Evolutionary conservation across 345 rosid species (phyloP).

Genomic region (Bretschneidera sinensis): DNA sequence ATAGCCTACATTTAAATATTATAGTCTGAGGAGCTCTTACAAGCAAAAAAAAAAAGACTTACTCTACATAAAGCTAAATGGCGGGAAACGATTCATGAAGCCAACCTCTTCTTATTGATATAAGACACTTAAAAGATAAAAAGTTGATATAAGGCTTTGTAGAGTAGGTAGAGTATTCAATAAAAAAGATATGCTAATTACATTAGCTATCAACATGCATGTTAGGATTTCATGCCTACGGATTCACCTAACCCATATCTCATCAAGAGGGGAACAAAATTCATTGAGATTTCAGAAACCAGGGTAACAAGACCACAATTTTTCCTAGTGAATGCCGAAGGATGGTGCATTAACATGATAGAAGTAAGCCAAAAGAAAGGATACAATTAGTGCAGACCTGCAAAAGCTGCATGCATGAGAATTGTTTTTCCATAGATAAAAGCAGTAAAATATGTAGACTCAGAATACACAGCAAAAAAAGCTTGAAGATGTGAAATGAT

Average conservation of each 20-base stretch:
- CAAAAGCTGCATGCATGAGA: not conserved
- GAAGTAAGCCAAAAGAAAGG: no score
- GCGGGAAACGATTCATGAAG: conserved; percentile 1
- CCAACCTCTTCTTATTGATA: not conserved
- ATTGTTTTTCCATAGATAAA: not conserved
- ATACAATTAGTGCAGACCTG: not conserved
- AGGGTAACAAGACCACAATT: no score
- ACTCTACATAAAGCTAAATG: not conserved
- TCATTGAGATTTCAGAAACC: no score
- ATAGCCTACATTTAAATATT: not conserved
- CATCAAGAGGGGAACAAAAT: not conserved
- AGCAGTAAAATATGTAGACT: no score
- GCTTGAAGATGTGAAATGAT: not conserved
- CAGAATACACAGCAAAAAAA: not conserved
- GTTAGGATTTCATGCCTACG: not conserved
- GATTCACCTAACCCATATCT: not conserved
- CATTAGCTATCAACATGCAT: not conserved
- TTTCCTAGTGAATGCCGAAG: no score
- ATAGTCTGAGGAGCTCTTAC: not conserved
- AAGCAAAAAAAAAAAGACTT: not conserved
- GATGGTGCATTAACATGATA: no score
- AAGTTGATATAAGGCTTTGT: no score
- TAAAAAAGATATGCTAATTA: not conserved
- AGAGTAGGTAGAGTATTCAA: no score
- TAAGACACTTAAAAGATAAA: no score